Conservation (phyloP, 2,329 filamentous ascomycete genomes). For the Aspergillus pseudotamarii region DNA sequence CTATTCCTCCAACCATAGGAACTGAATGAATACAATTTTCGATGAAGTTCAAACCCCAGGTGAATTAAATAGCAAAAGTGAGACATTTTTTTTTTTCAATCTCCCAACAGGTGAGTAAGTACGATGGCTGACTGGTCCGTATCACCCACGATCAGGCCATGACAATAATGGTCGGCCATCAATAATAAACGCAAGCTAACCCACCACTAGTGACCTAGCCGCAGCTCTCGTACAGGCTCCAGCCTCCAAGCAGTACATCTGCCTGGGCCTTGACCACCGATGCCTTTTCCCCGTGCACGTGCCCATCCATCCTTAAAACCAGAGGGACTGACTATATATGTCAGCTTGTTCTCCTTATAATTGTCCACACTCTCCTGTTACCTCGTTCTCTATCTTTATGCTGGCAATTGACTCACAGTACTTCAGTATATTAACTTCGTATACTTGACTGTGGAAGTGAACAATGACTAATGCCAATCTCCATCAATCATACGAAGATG, state of each 20-base stretch:
- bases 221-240: neutral
- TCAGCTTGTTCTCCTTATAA: neutral
- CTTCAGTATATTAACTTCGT: neutral
- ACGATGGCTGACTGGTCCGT: slow-evolving; percentile 2
- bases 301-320: neutral
- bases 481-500: neutral
- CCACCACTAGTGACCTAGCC: neutral
- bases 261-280: neutral
- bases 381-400: no score
- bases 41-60: no score
- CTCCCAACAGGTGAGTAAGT: neutral
- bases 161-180: neutral
- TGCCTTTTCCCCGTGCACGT: neutral
- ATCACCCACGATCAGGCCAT: slow-evolving; percentile 13
- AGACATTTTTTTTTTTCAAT: neutral
- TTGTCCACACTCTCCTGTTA: no score
- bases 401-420: neutral
- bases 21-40: no score
- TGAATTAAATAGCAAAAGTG: neutral
- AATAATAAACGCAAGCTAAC: slow-evolving; percentile 3
- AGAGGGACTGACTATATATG: neutral
- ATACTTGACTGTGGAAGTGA: neutral
- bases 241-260: neutral
- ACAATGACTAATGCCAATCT: neutral
- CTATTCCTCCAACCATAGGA: no score